Percentiles rank a stretch among this genome's conserved stretches.
Conservation (phyloP, 2,329 filamentous ascomycete genomes). For the Fusarium cyanostomum region DNA sequence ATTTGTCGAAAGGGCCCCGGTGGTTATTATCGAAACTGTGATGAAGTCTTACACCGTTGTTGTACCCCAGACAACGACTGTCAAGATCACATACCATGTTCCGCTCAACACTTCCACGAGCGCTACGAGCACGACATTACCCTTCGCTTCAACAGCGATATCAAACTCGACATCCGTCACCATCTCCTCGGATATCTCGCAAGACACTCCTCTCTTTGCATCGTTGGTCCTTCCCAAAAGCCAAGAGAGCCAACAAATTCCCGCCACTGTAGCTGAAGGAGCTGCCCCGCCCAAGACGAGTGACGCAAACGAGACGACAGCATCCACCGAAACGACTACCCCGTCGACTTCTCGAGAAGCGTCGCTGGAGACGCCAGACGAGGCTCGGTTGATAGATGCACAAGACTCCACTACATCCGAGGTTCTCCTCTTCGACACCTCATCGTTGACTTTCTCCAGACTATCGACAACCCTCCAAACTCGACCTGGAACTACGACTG, state of each 20-base stretch:
- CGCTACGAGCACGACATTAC: constrained; percentile 2
- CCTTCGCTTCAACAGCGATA: constrained; percentile 22
- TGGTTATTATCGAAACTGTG: constrained; percentile 28
- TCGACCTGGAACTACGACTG: constrained; percentile 23
- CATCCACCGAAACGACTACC: not conserved
- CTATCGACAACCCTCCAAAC: constrained; percentile 35
- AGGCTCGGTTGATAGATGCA: constrained; percentile 8
- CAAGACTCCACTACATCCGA: constrained; percentile 20
- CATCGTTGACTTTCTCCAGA: constrained; percentile 28
- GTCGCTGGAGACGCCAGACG: constrained; percentile 12
- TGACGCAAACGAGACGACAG: constrained; percentile 13
- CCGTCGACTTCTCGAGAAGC: not conserved
- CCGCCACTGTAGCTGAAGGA: constrained; percentile 23
- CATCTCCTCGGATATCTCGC: not conserved
- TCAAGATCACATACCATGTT: constrained; percentile 31
- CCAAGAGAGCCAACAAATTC: constrained; percentile 7
- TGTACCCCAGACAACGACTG: constrained; percentile 28
- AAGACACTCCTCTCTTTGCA: constrained; percentile 27
- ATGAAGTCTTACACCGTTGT: constrained; percentile 29
- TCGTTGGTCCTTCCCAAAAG: constrained; percentile 26
- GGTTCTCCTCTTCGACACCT: constrained; percentile 32
- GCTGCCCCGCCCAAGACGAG: constrained; percentile 17
- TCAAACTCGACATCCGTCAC: constrained; percentile 11
- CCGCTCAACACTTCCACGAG: constrained; percentile 23
- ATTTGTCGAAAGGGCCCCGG: constrained; percentile 25